Evolutionary conservation across 768 basidiomycete species (phyloP).

Genomic region (Naganishia friedmannii): DNA sequence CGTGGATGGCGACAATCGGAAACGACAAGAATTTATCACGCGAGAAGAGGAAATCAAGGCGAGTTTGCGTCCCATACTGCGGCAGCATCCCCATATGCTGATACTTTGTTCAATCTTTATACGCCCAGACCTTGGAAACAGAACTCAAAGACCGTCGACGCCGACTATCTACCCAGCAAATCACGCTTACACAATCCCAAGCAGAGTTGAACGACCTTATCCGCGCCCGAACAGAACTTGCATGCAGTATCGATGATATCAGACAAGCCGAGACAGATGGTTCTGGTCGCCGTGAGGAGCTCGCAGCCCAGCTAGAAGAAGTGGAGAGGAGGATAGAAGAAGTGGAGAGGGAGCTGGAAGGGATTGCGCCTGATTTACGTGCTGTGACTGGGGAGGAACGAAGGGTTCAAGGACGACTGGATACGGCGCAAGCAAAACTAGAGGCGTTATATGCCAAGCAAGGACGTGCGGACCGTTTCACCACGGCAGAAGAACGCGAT

Average conservation of each 20-base stretch:
- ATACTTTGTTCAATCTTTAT: neutral
- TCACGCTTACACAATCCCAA: conserved; percentile 72
- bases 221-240: conserved; percentile 76
- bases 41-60: conserved; percentile 85
- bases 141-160: conserved; percentile 69
- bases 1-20: conserved; percentile 75
- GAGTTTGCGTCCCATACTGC: conserved; percentile 35
- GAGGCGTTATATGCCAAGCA: conserved; percentile 81
- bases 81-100: neutral
- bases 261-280: conserved; percentile 64
- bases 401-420: conserved; percentile 62
- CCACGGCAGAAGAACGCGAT: conserved; percentile 78
- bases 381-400: conserved; percentile 56
- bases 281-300: conserved; percentile 61
- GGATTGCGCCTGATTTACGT: conserved; percentile 63
- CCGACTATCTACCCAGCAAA: conserved; percentile 64
- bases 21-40: conserved; percentile 74
- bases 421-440: conserved; percentile 69
- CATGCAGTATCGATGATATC: conserved; percentile 77
- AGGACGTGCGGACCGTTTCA: conserved; percentile 79
- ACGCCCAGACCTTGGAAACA: conserved; percentile 67
- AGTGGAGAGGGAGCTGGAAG: conserved; percentile 51
- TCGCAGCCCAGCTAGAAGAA: conserved; percentile 63
- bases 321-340: conserved; percentile 65
- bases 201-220: conserved; percentile 82